These are phyloP conservation scores for Noccaea bulbosa DNA, from an alignment of 345 rosid genomes.

Conservation along the genomic window DNA sequence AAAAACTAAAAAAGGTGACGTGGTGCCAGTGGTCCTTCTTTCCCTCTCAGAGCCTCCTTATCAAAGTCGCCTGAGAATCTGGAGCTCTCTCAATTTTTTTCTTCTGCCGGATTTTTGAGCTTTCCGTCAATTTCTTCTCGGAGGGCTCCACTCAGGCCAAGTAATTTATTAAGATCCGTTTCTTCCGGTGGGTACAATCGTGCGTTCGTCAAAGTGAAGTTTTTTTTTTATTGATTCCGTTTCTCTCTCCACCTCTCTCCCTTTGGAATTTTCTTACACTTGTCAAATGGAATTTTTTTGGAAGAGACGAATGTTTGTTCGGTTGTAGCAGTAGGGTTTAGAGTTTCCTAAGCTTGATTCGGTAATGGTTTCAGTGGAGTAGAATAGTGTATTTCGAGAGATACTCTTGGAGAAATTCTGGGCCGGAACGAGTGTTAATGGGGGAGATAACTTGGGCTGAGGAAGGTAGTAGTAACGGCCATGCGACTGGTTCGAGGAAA, in stretches of 20 bases:
- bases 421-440: constrained; percentile 22
- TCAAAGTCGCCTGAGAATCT: constrained; percentile 14
- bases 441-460: constrained; percentile 51
- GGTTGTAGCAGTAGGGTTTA: constrained; percentile 7
- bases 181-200: constrained; percentile 2
- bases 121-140: constrained; percentile 16
- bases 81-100: neutral
- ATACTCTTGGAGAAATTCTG: constrained; percentile 3
- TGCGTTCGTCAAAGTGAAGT: neutral
- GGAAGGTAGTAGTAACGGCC: constrained; percentile 36
- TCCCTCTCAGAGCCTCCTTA: no score
- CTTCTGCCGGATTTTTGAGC: constrained; percentile 1
- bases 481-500: constrained; percentile 34
- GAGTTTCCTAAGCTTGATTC: constrained; percentile 19
- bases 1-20: no score
- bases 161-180: neutral
- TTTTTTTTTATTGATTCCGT: neutral
- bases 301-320: constrained; percentile 8
- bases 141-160: neutral
- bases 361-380: neutral
- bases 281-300: constrained; percentile 1
- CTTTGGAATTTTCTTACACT: constrained; percentile 2
- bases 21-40: no score
- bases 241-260: constrained; percentile 10
- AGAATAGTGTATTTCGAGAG: neutral